A percentile compares a stretch with the other conserved stretches of the same genome.
These are phyloP conservation scores for Tolypocladium cylindrosporum DNA, from an alignment of 2,329 filamentous ascomycete genomes.

Conservation along the genomic window DNA sequence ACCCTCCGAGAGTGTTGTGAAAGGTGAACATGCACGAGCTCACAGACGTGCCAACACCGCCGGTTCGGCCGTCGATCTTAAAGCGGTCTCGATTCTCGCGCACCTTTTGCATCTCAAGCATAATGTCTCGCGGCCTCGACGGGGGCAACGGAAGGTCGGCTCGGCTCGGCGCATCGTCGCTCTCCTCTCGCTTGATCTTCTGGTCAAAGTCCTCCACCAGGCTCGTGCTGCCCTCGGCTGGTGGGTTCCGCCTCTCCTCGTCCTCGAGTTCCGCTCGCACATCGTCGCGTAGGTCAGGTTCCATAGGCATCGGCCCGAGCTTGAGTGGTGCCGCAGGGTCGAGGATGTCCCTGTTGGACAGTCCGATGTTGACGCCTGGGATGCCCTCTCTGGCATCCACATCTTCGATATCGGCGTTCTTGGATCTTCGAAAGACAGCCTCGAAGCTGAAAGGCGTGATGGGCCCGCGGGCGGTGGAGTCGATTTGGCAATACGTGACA, in stretches of 20 bases:
- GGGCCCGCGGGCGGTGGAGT: constrained; percentile 49
- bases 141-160: constrained; percentile 78
- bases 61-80: constrained; percentile 73
- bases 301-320: constrained; percentile 76
- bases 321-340: constrained; percentile 51
- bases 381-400: constrained; percentile 56
- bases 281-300: constrained; percentile 71
- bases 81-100: constrained; percentile 90
- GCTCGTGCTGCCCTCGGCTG: constrained; percentile 57
- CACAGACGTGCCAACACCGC: constrained; percentile 71
- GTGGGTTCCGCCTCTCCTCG: constrained; percentile 69
- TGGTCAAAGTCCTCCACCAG: constrained; percentile 82
- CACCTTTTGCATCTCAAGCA: constrained; percentile 88
- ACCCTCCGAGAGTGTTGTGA: constrained; percentile 91
- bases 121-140: constrained; percentile 79
- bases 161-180: constrained; percentile 69
- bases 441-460: constrained; percentile 56
- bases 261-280: constrained; percentile 80
- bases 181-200: constrained; percentile 81
- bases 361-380: constrained; percentile 50
- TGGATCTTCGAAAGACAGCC: constrained; percentile 45
- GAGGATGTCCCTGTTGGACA: constrained; percentile 50
- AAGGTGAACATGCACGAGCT: constrained; percentile 98
- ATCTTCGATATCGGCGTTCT: constrained; percentile 53
- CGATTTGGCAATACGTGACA: constrained; percentile 46